Evolutionary conservation across 768 basidiomycete genomes (phyloP).

Genomic region (Hysterangium stoloniferum): DNA sequence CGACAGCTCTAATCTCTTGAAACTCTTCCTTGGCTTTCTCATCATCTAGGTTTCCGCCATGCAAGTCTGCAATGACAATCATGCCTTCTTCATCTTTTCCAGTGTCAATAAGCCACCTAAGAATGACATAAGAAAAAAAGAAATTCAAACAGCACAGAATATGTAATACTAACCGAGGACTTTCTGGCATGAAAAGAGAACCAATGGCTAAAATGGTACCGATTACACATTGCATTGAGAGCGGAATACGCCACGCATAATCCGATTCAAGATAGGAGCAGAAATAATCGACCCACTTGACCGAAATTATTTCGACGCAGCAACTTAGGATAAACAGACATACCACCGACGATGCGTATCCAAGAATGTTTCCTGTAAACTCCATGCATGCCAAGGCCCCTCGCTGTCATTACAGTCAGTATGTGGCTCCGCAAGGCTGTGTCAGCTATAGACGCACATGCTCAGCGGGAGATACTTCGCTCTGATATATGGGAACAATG

Average conservation of each 20-base stretch:
- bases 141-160: conserved; percentile 43
- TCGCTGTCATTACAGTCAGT: conserved; percentile 38
- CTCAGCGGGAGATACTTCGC: conserved; percentile 89
- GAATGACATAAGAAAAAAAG: conserved; percentile 77
- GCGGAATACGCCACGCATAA: conserved; percentile 85
- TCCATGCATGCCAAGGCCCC: conserved; percentile 93
- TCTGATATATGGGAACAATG: conserved; percentile 93
- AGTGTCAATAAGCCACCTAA: conserved; percentile 84
- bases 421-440: conserved; percentile 1
- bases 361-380: conserved; percentile 87
- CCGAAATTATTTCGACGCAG: neutral
- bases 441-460: conserved; percentile 44
- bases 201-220: conserved; percentile 74
- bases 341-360: conserved; percentile 86
- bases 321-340: conserved; percentile 22
- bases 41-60: conserved; percentile 71
- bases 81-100: conserved; percentile 79
- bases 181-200: conserved; percentile 81
- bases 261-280: conserved; percentile 83
- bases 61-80: conserved; percentile 79
- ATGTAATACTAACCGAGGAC: conserved; percentile 54
- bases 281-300: conserved; percentile 89
- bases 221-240: conserved; percentile 83
- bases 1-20: conserved; percentile 79
- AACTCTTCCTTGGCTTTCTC: conserved; percentile 73